phyloP scores from a whole-genome alignment of 345 rosid genomes.

The Arabis hirsuta region DNA sequence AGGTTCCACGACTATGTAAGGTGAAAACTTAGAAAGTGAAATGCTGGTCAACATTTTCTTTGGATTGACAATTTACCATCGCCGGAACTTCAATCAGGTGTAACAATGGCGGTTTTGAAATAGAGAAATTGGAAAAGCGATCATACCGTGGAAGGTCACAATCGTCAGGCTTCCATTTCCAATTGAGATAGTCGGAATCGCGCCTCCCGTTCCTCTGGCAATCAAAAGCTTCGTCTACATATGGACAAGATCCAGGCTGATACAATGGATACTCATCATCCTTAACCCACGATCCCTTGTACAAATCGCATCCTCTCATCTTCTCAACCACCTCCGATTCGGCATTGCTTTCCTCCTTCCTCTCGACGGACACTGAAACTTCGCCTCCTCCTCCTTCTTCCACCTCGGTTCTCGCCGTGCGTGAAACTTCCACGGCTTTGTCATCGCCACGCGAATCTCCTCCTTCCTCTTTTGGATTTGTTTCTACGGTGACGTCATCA shows the following conservation, averaged over 20 bases:
- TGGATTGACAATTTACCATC: neutral
- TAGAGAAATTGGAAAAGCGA: neutral
- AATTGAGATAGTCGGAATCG: slow-evolving; percentile 70
- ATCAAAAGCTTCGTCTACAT: slow-evolving; percentile 85
- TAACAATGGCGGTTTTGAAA: slow-evolving; percentile 29
- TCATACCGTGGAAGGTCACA: slow-evolving; percentile 76
- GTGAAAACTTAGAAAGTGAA: too few relatives aligned
- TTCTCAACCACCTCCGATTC: slow-evolving; percentile 42
- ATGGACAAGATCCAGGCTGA: slow-evolving; percentile 83
- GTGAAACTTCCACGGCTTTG: slow-evolving; percentile 13
- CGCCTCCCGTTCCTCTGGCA: slow-evolving; percentile 81
- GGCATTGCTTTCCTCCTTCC: slow-evolving; percentile 26
- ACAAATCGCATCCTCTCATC: slow-evolving; percentile 66
- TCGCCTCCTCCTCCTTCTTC: slow-evolving; percentile 36
- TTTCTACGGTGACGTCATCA: neutral
- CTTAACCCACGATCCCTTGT: slow-evolving; percentile 75
- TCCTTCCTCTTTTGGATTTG: neutral
- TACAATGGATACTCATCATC: slow-evolving; percentile 69
- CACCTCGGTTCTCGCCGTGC: slow-evolving; percentile 4
- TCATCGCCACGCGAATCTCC: slow-evolving; percentile 20
- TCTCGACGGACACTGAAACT: slow-evolving; percentile 20
- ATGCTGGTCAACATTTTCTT: neutral
- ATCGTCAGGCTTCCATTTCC: slow-evolving; percentile 94
- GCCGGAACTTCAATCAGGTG: neutral
- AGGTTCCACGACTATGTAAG: too few relatives aligned